Base-by-base conservation (phyloP, 805 yeast genomes). In the Wickerhamomyces mucosus region DNA sequence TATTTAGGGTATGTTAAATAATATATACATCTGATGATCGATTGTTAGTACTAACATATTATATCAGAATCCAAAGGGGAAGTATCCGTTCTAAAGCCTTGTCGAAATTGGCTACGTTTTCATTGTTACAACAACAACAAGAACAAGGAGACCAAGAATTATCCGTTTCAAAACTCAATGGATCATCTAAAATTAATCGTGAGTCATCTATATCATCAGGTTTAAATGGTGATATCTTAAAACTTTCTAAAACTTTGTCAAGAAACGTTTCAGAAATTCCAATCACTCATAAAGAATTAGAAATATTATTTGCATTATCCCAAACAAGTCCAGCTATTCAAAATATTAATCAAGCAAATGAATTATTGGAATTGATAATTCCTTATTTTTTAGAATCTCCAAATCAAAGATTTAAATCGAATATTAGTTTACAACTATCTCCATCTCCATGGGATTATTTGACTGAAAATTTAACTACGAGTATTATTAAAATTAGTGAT, bases 301-400 rank as follows among this genome's bases (percentile, higher is more conserved):
- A 75, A 42, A 63, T 70, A 10, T 50, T 75, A 31, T 34, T 67
- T 25, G 72, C 80, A 0, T 51, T 75, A n/a, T 61, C 47, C 3
- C 34, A 35, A 10, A 40, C 76, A 38, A 45, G 63, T 9, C 47
- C 65, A 4, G 34, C 36, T 5, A 55, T 59, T 8, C 36, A 52
- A 29, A 55, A 53, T 21, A 42, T 46, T 16, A 46, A 50, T 2
- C 68, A 66, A 28, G 74, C 71, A 1, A 27, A 33, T 11, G 46
- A 52, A 5, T 35, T 63, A 18, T 46, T 75, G 14, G 49, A 59
- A 8, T 65, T 68, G 28, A 51, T 75, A 31, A 39, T 62, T 4
- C 50, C 60, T 2, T 73, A 74, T 41, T 64, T 75, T 26, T 45
- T 65, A 29, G 76, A 66, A 26, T 57, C 73, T 14, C 70, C 75